Base-by-base conservation (phyloP, 345 rosid genomes). In the Citrus maxima region DNA sequence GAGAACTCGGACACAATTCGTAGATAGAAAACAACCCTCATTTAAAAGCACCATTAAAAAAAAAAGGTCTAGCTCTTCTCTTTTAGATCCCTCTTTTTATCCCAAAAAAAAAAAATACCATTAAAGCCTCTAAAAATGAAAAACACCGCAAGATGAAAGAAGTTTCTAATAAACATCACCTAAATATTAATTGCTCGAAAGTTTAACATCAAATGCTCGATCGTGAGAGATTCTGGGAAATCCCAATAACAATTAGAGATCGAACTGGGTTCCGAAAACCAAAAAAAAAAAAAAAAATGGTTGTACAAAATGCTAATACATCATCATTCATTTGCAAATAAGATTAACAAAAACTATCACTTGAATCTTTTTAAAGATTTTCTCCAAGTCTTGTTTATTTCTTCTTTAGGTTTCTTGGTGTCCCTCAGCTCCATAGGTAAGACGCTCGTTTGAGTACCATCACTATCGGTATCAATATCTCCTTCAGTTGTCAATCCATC, bases 401-500 rank as follows among this genome's bases (percentile, higher is more conserved):
- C 40, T 78, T 25, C 40, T 51, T 78, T 7, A 19, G 79, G 28
- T 10, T 79, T 72, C 68, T 80, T 82, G 10, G 40, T 63, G 18
- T 84, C 86, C 12, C 72, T 80, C 21, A 54, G 7, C 35, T 88
- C 90, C 6, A 73, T 78, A 3, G 87, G 95, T 78, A 93, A 81
- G 63, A 92, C 80, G 25, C 95, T 90, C 0, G 93, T 86, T 74
- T 93, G 98, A 54, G 93, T 90, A 6, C 95, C 98, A 25, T 95
- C 98, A 38, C 93, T 87, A 9, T 88, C 94, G 4, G 82, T 86
- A 67, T 92, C 95, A 6, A 90, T 83, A 32, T 89, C 93, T 72
- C 98, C 94, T 82, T 93, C 95, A 4, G 93, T 88, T 1, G 93
- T 88, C 83, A 92, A 64, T 74, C 96, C 96, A 81, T 92, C 85